Evolutionary conservation across 306 rosid species (phyloP).

Genomic region (Abrus precatorius): DNA sequence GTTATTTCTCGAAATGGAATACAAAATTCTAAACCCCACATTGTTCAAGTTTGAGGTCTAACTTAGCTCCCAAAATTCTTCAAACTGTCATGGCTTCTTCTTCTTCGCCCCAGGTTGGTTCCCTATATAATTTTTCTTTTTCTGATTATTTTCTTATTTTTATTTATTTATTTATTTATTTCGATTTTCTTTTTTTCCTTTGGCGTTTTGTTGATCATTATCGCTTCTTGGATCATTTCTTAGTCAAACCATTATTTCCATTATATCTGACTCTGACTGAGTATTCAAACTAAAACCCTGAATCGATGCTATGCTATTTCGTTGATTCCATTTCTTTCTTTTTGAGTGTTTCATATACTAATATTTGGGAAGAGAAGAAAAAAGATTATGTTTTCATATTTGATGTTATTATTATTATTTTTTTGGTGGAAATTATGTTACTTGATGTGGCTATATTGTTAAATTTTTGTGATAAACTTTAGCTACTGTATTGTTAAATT

Average conservation of each 20-base stretch:
- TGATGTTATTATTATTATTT: neutral
- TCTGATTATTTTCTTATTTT: neutral
- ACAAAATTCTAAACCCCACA: neutral
- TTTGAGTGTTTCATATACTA: neutral
- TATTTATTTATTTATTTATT: neutral
- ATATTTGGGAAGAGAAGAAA: neutral
- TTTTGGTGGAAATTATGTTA: neutral
- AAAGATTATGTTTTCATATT: neutral
- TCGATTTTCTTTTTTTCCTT: neutral
- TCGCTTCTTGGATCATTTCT: slow-evolving; percentile 10
- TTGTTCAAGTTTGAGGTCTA: slow-evolving; percentile 4
- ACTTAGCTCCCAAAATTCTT: slow-evolving; percentile 8
- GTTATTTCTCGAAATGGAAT: neutral
- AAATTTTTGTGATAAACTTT: neutral
- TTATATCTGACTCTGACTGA: neutral
- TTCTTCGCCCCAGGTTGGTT: slow-evolving; percentile 23
- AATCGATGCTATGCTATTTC: neutral
- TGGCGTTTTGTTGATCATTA: slow-evolving; percentile 7
- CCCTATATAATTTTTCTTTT: neutral
- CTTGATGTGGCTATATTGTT: neutral
- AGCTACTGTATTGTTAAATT: neutral
- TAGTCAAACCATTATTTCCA: slow-evolving; percentile 22
- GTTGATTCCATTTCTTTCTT: slow-evolving; percentile 10
- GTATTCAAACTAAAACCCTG: neutral
- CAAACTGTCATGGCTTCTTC: slow-evolving; percentile 22